Percentiles rank a stretch among this genome's conserved stretches.
Conservation (phyloP, 305 asterid species). For the Fraxinus sp. region DNA sequence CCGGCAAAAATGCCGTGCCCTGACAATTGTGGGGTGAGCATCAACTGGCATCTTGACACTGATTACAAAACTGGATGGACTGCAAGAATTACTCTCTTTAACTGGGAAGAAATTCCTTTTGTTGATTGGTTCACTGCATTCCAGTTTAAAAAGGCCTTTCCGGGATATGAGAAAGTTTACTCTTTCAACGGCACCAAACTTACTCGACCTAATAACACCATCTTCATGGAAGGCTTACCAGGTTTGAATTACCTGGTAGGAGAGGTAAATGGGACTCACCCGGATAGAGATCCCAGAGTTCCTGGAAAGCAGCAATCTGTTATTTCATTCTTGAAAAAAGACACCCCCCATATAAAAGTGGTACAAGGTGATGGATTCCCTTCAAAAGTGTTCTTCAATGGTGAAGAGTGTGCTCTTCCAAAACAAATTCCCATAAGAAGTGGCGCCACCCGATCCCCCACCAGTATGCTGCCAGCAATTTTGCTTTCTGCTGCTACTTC, state of each 20-base stretch:
- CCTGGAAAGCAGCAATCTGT: conserved; percentile 94
- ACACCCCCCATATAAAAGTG: conserved; percentile 33
- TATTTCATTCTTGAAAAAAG: conserved; percentile 64
- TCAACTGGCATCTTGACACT: conserved; percentile 86
- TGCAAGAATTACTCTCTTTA: conserved; percentile 77
- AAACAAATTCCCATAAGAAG: conserved; percentile 38
- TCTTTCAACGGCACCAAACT: conserved; percentile 72
- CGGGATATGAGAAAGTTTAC: conserved; percentile 62
- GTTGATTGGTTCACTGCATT: conserved; percentile 73
- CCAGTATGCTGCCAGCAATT: conserved; percentile 32
- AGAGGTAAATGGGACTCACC: conserved; percentile 59
- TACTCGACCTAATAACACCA: conserved; percentile 34
- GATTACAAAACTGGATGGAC: conserved; percentile 82
- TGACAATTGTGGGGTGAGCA: conserved; percentile 84
- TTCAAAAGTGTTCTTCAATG: conserved; percentile 64
- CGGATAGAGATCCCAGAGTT: conserved; percentile 49
- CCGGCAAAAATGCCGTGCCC: conserved; percentile 73
- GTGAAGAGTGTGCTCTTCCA: conserved; percentile 86
- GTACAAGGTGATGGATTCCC: conserved; percentile 79
- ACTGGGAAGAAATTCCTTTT: conserved; percentile 59
- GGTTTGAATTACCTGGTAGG: conserved; percentile 71
- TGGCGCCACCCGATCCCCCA: conserved; percentile 24
- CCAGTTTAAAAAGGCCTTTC: conserved; percentile 48
- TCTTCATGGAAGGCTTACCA: conserved; percentile 76
- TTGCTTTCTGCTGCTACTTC: conserved; percentile 40